Conservation (phyloP, 345 rosid genomes). For the Arabis alpina region DNA sequence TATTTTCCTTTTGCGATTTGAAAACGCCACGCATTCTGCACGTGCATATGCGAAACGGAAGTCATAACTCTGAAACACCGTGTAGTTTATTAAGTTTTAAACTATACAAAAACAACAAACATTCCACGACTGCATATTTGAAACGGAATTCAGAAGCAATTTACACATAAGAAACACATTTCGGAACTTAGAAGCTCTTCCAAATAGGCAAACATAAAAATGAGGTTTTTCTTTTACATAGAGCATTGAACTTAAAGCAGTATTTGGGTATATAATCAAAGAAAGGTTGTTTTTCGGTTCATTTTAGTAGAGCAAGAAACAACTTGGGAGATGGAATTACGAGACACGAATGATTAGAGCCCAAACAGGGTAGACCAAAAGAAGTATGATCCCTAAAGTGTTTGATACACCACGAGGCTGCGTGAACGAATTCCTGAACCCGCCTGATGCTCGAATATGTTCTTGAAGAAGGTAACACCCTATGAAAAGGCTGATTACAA, state of each 20-base stretch:
- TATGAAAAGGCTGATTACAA: conserved; percentile 60
- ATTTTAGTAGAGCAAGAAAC: too few species aligned
- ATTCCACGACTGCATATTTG: background rate
- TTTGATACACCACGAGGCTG: conserved; percentile 78
- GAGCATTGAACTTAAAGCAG: conserved; percentile 29
- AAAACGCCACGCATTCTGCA: conserved; percentile 18
- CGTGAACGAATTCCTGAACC: conserved; percentile 86
- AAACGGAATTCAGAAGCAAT: conserved; percentile 8
- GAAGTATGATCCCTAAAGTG: conserved; percentile 79
- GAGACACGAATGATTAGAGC: conserved; percentile 58
- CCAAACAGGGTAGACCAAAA: conserved; percentile 90
- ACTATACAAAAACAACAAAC: conserved; percentile 18
- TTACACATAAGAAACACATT: conserved; percentile 17
- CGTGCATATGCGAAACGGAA: background rate
- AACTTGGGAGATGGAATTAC: conserved; percentile 38
- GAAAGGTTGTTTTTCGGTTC: too few species aligned
- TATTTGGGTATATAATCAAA: conserved; percentile 30
- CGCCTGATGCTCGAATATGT: conserved; percentile 90
- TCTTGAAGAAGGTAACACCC: conserved; percentile 90
- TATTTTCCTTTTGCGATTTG: background rate
- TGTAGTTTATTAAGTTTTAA: background rate
- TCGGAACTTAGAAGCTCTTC: background rate
- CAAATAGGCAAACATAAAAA: conserved; percentile 6
- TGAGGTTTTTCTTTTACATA: too few species aligned
- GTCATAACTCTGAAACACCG: background rate